Evolutionary conservation across 192 early-diverging fungal genomes (phyloP).

Genomic region (Gaertneriomyces sp.): DNA sequence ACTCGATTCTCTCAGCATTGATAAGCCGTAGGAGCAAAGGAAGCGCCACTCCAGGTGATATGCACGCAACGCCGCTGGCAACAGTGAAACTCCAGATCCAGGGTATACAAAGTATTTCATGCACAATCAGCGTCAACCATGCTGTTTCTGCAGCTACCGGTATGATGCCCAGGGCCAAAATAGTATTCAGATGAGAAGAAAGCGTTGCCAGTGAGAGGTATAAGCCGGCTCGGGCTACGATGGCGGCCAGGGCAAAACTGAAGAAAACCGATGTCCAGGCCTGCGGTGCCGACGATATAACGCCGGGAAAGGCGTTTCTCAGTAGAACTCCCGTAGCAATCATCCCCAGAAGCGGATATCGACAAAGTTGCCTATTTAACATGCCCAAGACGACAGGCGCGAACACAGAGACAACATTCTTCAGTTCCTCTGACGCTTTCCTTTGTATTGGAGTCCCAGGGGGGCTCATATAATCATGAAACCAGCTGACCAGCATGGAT

Average conservation of each 20-base stretch:
- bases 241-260: slow-evolving; percentile 4
- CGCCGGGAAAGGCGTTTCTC: background rate
- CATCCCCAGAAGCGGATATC: slow-evolving; percentile 9
- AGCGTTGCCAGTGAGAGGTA: background rate
- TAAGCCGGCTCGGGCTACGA: slow-evolving; percentile 14
- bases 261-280: slow-evolving; percentile 1
- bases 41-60: slow-evolving; percentile 10
- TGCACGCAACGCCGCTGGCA: slow-evolving; percentile 5
- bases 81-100: background rate
- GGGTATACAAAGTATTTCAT: background rate
- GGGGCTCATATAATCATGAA: no score
- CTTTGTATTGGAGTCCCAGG: no score
- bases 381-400: background rate
- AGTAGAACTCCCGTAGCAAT: background rate
- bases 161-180: background rate
- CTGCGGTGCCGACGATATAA: background rate
- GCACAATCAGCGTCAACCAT: slow-evolving; percentile 7
- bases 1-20: background rate
- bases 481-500: no score
- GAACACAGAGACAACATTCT: background rate
- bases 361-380: background rate
- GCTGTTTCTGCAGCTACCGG: slow-evolving; percentile 7
- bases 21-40: slow-evolving; percentile 6
- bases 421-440: no score
- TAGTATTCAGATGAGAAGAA: background rate